Percentiles rank a stretch among this genome's conserved stretches.
Evolutionary conservation across 768 basidiomycete genomes (phyloP).

Genomic region (Vishniacozyma victoriae): DNA sequence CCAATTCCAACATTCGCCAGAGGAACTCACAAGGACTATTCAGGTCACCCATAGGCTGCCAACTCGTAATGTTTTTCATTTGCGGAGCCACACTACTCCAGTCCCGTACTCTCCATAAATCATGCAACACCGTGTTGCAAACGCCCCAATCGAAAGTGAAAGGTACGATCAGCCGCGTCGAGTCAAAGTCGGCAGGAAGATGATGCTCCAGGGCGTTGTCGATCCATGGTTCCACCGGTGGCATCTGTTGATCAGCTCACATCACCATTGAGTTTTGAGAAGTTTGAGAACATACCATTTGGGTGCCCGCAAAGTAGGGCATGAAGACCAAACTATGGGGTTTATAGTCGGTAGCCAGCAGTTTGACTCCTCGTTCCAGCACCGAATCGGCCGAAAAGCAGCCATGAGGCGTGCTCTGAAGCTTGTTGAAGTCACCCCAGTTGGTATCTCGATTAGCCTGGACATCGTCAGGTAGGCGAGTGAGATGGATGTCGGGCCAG

Average conservation of each 20-base stretch:
- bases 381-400: conserved; percentile 21
- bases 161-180: conserved; percentile 11
- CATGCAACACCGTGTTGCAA: conserved; percentile 12
- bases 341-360: conserved; percentile 2
- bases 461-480: conserved; percentile 10
- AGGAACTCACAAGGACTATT: conserved; percentile 6
- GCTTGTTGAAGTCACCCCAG: conserved; percentile 3
- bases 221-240: conserved; percentile 2
- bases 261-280: neutral
- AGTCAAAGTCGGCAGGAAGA: conserved; percentile 14
- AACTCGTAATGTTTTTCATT: neutral
- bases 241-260: neutral
- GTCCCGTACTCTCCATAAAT: conserved; percentile 15
- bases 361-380: conserved; percentile 14
- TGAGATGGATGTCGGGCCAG: conserved; percentile 6
- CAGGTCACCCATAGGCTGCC: conserved; percentile 7
- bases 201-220: conserved; percentile 7
- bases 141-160: conserved; percentile 26
- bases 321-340: conserved; percentile 19
- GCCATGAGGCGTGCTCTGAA: conserved; percentile 7
- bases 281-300: neutral
- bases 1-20: no score
- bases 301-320: conserved; percentile 7
- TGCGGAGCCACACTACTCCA: neutral
- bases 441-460: conserved; percentile 7